A percentile compares a stretch with the other conserved stretches of the same genome.
These are phyloP conservation scores for Paramecium primaurelia DNA, from an alignment of 73 alveolate species.

Conservation along the genomic window DNA sequence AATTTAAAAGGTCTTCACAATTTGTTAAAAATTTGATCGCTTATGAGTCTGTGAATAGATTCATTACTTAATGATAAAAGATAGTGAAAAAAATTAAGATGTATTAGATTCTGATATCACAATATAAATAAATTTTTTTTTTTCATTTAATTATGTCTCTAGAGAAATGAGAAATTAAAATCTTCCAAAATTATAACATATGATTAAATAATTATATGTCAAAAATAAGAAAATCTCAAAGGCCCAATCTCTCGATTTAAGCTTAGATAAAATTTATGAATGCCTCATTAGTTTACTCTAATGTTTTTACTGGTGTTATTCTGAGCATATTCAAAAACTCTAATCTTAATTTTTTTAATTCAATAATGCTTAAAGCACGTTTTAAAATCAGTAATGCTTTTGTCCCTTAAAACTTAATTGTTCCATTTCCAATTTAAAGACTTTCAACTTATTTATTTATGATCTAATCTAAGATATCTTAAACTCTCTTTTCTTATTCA, in stretches of 20 bases:
- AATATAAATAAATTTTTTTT: background rate
- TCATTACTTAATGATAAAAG: background rate
- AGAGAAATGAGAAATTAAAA: background rate
- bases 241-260: background rate
- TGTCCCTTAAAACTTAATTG: background rate
- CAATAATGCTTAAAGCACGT: background rate
- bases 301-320: background rate
- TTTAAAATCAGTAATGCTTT: background rate
- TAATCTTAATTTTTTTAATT: constrained; percentile 21
- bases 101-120: background rate
- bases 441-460: constrained; percentile 69
- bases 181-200: background rate
- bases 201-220: background rate
- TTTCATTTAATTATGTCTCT: background rate
- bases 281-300: background rate
- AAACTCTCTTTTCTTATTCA: constrained; percentile 83
- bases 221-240: background rate
- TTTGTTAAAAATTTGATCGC: background rate
- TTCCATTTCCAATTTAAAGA: constrained; percentile 12
- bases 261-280: background rate
- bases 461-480: constrained; percentile 73
- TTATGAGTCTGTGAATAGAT: background rate
- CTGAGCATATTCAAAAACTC: constrained; percentile 17
- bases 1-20: background rate
- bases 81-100: background rate